These are phyloP conservation scores for Pyricularia grisea DNA, from an alignment of 2,329 filamentous ascomycete species.

Conservation along the genomic window DNA sequence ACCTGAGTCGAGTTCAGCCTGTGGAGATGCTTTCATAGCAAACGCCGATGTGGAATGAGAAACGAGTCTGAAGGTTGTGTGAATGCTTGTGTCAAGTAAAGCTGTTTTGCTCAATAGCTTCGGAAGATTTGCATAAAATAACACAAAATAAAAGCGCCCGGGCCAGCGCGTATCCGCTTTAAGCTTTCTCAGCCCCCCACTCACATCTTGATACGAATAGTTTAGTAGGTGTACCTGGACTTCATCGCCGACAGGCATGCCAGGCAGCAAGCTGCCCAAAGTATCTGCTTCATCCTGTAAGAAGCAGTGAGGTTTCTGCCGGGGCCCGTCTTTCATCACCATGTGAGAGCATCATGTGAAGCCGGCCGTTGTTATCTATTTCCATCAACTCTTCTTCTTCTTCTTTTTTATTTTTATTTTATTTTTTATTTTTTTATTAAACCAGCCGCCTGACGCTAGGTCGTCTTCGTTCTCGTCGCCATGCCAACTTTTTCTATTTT, in stretches of 20 bases:
- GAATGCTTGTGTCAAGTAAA: not conserved
- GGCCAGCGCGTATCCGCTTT: not conserved
- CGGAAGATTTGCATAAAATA: not conserved
- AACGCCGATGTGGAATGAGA: not conserved
- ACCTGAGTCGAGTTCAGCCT: not conserved
- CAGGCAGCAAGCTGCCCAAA: not conserved
- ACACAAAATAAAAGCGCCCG: not conserved
- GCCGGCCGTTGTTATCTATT: not conserved
- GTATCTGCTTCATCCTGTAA: not conserved
- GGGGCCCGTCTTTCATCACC: not conserved
- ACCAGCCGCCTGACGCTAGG: not conserved
- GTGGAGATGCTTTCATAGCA: not conserved
- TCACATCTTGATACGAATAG: not conserved
- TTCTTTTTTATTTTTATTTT: too few species aligned
- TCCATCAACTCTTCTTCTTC: not conserved
- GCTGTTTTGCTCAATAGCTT: not conserved
- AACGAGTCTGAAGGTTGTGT: not conserved
- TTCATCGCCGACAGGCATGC: not conserved
- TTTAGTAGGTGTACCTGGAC: not conserved
- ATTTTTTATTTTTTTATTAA: too few species aligned
- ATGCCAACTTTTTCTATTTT: not conserved
- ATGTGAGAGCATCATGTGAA: not conserved
- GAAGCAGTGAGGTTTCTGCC: not conserved
- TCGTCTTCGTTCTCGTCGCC: not conserved
- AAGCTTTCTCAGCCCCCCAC: not conserved